Base-by-base conservation (phyloP, 2,329 filamentous ascomycete species). In the Apiospora hydei region DNA sequence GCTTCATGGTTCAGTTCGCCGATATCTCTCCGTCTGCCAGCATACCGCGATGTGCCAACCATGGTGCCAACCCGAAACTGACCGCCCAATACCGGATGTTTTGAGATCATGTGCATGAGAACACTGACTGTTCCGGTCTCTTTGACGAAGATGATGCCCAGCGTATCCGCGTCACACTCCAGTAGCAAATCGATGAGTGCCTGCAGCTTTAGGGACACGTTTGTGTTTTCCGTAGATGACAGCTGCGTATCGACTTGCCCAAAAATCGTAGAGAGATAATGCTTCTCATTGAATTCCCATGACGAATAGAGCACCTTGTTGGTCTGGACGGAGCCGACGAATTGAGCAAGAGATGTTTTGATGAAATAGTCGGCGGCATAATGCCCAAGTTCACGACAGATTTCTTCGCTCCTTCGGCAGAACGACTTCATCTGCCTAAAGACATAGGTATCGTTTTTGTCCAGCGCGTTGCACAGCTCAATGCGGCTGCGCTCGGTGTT, bases 351-450 rank as follows among this genome's bases (percentile, higher is more conserved):
- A 4, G 87, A 85, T 49, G 83, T 83, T 69, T 81, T 81, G 34
- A 95, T 88, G 77, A 91, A 95, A 69, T 87, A 88, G 68, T 95
- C 91, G 0, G 88, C 87, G 1, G 92, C 92, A 91, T 92, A 95
- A 1, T 84, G 75, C 0, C 93, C 93, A 4, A 95, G 84, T 66
- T 92, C 87, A 3, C 78, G 75, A 30, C 84, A 84, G 1, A 95
- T 84, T 18, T 86, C 84, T 0, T 74, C 67, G 16, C 87, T 84
- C 44, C 87, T 88, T 2, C 83, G 82, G 61, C 83, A 83, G 10
- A 95, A 85, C 0, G 83, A 82, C 70, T 83, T 86, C 75, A 95
- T 81, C 74, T 93, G 88, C 34, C 84, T 84, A 47, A 85, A 86
- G 43, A 84, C 83, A 74, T 84, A 87, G 0, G 89, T 91, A 24